These are phyloP conservation scores for Neopestalotiopsis rosae DNA, from an alignment of 2,329 filamentous ascomycete genomes.

Conservation along the genomic window DNA sequence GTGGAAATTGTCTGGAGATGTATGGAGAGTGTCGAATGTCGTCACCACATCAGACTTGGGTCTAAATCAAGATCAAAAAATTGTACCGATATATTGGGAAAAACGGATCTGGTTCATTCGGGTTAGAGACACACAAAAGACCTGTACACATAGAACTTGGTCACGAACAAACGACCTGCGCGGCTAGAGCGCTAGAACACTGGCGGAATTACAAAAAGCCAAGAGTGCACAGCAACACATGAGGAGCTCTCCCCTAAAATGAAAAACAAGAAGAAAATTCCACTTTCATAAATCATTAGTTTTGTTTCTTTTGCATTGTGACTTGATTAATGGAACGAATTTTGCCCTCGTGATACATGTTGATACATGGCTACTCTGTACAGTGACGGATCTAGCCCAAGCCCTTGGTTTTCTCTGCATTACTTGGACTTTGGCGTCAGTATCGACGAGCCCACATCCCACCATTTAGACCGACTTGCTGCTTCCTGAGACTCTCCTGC, in stretches of 20 bases:
- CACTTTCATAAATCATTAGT: not conserved
- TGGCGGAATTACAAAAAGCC: not conserved
- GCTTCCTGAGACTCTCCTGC: not conserved
- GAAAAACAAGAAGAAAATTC: conserved; percentile 17
- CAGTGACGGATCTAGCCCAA: not conserved
- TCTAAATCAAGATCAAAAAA: conserved; percentile 18
- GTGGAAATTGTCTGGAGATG: not conserved
- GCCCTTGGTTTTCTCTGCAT: not conserved
- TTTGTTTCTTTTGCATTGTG: too few relatives aligned
- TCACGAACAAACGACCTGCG: not conserved
- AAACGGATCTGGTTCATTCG: not conserved
- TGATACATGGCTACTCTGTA: not conserved
- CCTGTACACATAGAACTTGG: conserved; percentile 26
- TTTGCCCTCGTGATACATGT: not conserved
- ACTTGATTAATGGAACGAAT: too few relatives aligned
- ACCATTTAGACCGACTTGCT: conserved; percentile 5
- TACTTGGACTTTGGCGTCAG: conserved; percentile 13
- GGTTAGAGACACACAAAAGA: conserved; percentile 5
- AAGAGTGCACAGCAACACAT: conserved; percentile 8
- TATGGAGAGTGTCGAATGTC: not conserved
- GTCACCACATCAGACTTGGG: not conserved
- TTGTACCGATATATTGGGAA: conserved; percentile 12
- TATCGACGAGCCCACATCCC: conserved; percentile 13
- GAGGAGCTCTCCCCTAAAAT: not conserved
- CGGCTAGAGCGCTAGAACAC: conserved; percentile 11